Evolutionary conservation across 2,329 filamentous ascomycete genomes (phyloP).

Genomic region (Ophiostoma himal-ulmi): DNA sequence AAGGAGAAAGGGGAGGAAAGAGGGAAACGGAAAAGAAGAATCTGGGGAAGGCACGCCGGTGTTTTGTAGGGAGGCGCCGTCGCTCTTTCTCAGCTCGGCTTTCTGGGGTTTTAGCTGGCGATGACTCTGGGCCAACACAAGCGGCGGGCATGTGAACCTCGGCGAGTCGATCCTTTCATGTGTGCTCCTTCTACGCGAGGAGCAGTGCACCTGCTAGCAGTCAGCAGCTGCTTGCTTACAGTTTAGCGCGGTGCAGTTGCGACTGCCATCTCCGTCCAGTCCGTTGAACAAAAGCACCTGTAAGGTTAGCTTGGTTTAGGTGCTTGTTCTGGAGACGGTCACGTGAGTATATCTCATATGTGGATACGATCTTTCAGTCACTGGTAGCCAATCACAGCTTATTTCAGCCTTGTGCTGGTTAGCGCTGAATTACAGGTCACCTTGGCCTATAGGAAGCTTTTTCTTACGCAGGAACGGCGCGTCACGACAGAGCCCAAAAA

Average conservation of each 20-base stretch:
- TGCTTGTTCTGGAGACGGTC: neutral
- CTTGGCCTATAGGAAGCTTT: conserved; percentile 17
- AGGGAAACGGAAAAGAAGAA: neutral
- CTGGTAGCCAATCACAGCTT: conserved; percentile 17
- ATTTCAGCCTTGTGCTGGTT: conserved; percentile 21
- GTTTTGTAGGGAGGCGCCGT: conserved; percentile 13
- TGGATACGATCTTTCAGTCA: neutral
- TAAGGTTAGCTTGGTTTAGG: neutral
- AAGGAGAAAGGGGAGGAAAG: neutral
- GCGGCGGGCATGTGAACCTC: conserved; percentile 22
- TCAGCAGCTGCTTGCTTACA: neutral
- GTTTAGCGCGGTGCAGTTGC: conserved; percentile 15
- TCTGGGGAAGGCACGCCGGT: conserved; percentile 19
- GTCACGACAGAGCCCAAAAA: conserved; percentile 17
- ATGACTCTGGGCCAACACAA: conserved; percentile 20
- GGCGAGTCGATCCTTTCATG: conserved; percentile 21
- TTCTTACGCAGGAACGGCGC: conserved; percentile 16
- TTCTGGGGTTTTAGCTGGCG: conserved; percentile 21
- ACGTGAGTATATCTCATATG: neutral
- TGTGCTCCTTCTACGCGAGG: conserved; percentile 7
- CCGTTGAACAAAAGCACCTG: neutral
- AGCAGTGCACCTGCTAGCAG: neutral
- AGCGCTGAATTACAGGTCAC: conserved; percentile 16
- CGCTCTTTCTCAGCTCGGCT: conserved; percentile 17
- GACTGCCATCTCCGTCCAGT: neutral